A percentile compares a stretch with the other conserved stretches of the same genome.
Conservation (phyloP, 257 asterid genomes). For the Solanum bulbocastanum region DNA sequence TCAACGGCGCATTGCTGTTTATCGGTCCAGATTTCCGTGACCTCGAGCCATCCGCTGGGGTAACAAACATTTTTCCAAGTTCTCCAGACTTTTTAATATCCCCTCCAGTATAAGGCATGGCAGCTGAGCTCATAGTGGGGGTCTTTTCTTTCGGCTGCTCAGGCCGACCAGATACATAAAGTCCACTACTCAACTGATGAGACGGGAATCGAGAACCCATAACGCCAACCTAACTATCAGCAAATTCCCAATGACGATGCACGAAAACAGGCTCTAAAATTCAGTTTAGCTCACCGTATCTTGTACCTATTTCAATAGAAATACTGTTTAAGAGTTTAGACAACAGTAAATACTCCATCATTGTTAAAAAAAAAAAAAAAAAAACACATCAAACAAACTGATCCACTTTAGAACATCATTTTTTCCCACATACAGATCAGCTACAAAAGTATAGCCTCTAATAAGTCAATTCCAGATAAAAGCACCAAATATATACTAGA, state of each 20-base stretch:
- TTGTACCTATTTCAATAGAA: too few species aligned
- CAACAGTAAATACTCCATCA: too few species aligned
- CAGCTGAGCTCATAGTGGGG: constrained; percentile 71
- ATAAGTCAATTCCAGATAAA: too few species aligned
- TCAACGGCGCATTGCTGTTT: constrained; percentile 31
- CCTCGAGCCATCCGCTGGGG: constrained; percentile 36
- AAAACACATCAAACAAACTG: too few species aligned
- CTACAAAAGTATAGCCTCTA: too few species aligned
- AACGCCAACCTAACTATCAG: background rate
- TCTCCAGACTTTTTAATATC: constrained; percentile 90
- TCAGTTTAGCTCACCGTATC: too few species aligned
- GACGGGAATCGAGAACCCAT: constrained; percentile 96
- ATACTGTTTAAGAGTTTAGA: too few species aligned
- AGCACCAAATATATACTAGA: too few species aligned
- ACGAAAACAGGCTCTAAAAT: background rate
- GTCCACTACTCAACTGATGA: constrained; percentile 87
- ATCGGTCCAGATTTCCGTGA: constrained; percentile 84
- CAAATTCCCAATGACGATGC: background rate
- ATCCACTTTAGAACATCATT: too few species aligned
- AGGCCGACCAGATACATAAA: constrained; percentile 78
- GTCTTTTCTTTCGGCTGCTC: constrained; percentile 76
- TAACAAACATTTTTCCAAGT: constrained; percentile 88
- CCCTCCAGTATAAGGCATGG: constrained; percentile 93
- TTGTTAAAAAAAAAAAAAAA: too few species aligned
- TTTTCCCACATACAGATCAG: too few species aligned